A percentile compares a stretch with the other conserved stretches of the same genome.
phyloP scores from a whole-genome alignment of 2,329 filamentous ascomycete genomes.

The Ophiostoma sp. region DNA sequence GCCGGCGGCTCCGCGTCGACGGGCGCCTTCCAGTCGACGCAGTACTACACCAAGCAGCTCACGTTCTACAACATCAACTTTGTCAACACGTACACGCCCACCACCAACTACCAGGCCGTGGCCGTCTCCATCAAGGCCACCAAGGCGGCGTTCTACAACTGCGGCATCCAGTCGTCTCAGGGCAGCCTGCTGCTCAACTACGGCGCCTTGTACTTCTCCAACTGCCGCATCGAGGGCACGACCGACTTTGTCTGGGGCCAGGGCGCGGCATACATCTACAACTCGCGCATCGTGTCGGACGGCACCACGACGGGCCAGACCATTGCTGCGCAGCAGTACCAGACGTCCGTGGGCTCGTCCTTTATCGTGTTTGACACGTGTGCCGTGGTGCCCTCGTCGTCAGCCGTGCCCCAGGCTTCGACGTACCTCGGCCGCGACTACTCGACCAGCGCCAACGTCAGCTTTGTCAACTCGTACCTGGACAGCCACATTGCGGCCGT shows the following conservation, averaged over 20 bases:
- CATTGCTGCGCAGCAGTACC: slow-evolving; percentile 34
- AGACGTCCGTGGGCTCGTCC: slow-evolving; percentile 29
- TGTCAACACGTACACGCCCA: slow-evolving; percentile 31
- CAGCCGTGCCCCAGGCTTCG: slow-evolving; percentile 37
- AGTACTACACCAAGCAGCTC: slow-evolving; percentile 39
- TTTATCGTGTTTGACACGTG: slow-evolving; percentile 31
- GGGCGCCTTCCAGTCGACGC: slow-evolving; percentile 42
- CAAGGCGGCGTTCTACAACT: slow-evolving; percentile 30
- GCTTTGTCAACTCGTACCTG: slow-evolving; percentile 46
- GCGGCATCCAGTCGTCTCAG: slow-evolving; percentile 31
- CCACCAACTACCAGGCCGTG: slow-evolving; percentile 28
- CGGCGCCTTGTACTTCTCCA: slow-evolving; percentile 34
- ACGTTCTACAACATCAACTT: slow-evolving; percentile 49
- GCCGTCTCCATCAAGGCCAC: slow-evolving; percentile 34
- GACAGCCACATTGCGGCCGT: slow-evolving; percentile 51
- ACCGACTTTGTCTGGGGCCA: slow-evolving; percentile 28
- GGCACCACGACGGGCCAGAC: slow-evolving; percentile 31
- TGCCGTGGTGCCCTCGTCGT: slow-evolving; percentile 45
- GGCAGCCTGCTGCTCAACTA: slow-evolving; percentile 31
- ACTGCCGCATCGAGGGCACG: slow-evolving; percentile 33
- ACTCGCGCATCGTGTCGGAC: slow-evolving; percentile 35
- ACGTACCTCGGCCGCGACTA: slow-evolving; percentile 48
- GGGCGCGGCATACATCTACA: slow-evolving; percentile 29
- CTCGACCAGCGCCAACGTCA: slow-evolving; percentile 38
- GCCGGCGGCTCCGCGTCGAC: slow-evolving; percentile 39